Evolutionary conservation across 768 basidiomycete species (phyloP).

Genomic region (Suillus spraguei): DNA sequence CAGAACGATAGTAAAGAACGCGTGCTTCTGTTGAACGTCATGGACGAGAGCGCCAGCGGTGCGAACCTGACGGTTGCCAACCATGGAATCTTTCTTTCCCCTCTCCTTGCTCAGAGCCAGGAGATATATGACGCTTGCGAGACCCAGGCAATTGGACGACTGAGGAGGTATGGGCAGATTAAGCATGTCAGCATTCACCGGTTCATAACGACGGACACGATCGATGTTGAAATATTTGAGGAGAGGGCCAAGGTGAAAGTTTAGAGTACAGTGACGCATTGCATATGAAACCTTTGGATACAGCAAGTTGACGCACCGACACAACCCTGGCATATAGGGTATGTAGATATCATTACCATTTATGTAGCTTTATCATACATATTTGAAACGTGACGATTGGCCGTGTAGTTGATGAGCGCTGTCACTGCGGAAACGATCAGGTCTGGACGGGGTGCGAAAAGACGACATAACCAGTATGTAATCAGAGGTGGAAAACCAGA

Average conservation of each 20-base stretch:
- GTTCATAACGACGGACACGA: constrained; percentile 84
- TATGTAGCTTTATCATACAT: no score
- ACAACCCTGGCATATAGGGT: not conserved
- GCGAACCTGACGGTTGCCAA: constrained; percentile 93
- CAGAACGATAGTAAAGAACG: constrained; percentile 78
- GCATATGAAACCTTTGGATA: constrained; percentile 1
- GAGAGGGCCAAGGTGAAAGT: constrained; percentile 41
- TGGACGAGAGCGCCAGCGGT: constrained; percentile 94
- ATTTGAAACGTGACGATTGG: no score
- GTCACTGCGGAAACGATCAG: no score
- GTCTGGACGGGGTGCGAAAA: no score
- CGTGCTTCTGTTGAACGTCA: constrained; percentile 87
- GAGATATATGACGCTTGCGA: constrained; percentile 86
- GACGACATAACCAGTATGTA: no score
- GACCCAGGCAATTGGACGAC: constrained; percentile 82
- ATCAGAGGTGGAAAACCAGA: no score
- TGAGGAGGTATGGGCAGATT: constrained; percentile 81
- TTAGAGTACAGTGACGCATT: constrained; percentile 18
- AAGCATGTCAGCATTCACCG: constrained; percentile 83
- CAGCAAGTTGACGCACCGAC: not conserved
- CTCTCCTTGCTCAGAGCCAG: constrained; percentile 78
- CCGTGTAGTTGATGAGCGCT: no score
- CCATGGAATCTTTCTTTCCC: constrained; percentile 94
- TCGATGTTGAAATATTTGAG: constrained; percentile 83
- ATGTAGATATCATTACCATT: not conserved